Conservation (phyloP, 352 stramenopile species). For the Peronospora destructor region DNA sequence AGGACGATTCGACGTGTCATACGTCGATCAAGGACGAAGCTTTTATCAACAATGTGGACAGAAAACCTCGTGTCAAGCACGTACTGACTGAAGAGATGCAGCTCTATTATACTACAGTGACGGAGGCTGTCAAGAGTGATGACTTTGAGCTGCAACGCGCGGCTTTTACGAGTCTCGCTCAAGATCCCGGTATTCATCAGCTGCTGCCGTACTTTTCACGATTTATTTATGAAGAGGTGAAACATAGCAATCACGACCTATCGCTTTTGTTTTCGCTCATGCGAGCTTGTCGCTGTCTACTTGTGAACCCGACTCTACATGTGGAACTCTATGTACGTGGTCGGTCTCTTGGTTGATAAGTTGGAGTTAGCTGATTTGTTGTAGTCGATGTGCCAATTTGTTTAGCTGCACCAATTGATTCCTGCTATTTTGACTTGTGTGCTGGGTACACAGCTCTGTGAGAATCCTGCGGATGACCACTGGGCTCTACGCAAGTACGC, state of each 20-base stretch:
- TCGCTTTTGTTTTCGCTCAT: conserved; percentile 81
- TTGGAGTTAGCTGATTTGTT: too few species aligned
- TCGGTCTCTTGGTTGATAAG: neutral
- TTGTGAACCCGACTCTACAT: conserved; percentile 88
- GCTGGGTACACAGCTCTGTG: conserved; percentile 85
- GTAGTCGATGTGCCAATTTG: neutral
- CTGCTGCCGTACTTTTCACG: conserved; percentile 85
- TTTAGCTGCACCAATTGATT: conserved; percentile 90
- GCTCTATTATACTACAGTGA: conserved; percentile 86
- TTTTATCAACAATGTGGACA: conserved; percentile 58
- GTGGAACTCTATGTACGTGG: conserved; percentile 88
- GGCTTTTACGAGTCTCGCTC: conserved; percentile 66
- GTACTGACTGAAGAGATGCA: conserved; percentile 87
- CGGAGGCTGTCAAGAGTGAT: conserved; percentile 69
- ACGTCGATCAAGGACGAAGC: conserved; percentile 76
- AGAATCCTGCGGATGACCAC: conserved; percentile 81
- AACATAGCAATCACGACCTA: conserved; percentile 77
- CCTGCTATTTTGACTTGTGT: conserved; percentile 90
- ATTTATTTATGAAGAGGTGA: conserved; percentile 85
- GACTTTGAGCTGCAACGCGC: conserved; percentile 68
- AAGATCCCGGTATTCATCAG: conserved; percentile 86
- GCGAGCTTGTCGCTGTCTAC: conserved; percentile 81
- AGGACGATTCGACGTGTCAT: conserved; percentile 56
- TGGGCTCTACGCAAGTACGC: conserved; percentile 87
- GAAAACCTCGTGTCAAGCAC: conserved; percentile 79